Conservation (phyloP, 345 rosid species). For the Draba incana region DNA sequence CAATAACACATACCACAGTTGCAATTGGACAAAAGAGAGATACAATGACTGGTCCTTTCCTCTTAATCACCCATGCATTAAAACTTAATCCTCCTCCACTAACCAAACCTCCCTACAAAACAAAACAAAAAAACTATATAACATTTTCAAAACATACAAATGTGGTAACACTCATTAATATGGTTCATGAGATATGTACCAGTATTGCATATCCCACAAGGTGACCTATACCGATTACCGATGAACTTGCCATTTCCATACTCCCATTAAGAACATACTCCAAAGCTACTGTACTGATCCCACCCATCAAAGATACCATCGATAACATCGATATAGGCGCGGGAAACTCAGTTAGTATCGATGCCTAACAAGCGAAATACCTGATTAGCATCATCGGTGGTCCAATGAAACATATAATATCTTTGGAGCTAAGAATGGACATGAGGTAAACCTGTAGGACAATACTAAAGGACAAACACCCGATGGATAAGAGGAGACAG, state of each 20-base stretch:
- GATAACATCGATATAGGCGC: conserved; percentile 82
- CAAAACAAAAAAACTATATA: background rate
- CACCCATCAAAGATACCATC: conserved; percentile 68
- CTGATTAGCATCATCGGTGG: background rate
- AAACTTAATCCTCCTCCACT: conserved; percentile 73
- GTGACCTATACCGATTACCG: conserved; percentile 43
- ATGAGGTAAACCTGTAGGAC: conserved; percentile 68
- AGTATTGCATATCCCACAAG: conserved; percentile 56
- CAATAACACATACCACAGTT: conserved; percentile 64
- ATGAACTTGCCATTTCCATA: conserved; percentile 51
- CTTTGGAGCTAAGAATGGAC: background rate
- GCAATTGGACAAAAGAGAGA: conserved; percentile 85
- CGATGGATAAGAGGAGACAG: conserved; percentile 66
- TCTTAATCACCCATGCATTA: conserved; percentile 89
- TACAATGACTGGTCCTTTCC: conserved; percentile 80
- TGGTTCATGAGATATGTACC: conserved; percentile 41
- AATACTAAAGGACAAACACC: conserved; percentile 58
- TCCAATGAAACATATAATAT: background rate
- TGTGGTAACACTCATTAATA: conserved; percentile 2
- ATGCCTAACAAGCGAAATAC: conserved; percentile 50
- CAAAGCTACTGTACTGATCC: conserved; percentile 50
- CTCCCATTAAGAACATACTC: conserved; percentile 52
- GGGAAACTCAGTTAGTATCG: conserved; percentile 71
- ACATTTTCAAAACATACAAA: conserved; percentile 12
- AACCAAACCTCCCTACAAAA: conserved; percentile 62